phyloP scores from a whole-genome alignment of 2,329 filamentous ascomycete species.

The Trichophyton mentagrophytes region DNA sequence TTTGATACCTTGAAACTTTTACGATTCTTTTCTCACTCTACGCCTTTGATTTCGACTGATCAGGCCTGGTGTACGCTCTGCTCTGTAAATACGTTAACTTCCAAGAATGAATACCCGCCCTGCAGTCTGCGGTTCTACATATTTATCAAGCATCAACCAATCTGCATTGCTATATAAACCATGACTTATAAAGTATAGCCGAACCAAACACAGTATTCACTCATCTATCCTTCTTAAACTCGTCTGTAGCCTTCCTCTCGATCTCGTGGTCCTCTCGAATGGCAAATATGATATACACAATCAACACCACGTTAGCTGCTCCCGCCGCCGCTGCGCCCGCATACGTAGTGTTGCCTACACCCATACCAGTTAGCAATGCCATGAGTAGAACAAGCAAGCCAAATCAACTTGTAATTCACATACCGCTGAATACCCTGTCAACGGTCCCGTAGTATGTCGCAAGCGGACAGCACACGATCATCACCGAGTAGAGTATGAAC shows the following conservation, averaged over 20 bases:
- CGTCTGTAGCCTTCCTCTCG: conserved; percentile 50
- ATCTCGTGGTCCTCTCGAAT: conserved; percentile 78
- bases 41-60: background rate
- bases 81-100: too few relatives aligned
- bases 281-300: conserved; percentile 83
- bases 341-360: conserved; percentile 69
- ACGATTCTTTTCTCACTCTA: too few relatives aligned
- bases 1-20: background rate
- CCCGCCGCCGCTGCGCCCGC: conserved; percentile 76
- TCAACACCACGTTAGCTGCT: conserved; percentile 79
- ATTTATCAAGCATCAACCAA: too few relatives aligned
- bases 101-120: too few relatives aligned
- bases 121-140: too few relatives aligned
- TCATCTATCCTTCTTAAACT: conserved; percentile 41
- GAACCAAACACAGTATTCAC: background rate
- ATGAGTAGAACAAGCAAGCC: background rate
- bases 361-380: background rate
- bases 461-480: conserved; percentile 81
- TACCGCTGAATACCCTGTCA: conserved; percentile 65
- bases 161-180: too few relatives aligned
- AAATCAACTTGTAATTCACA: conserved; percentile 12
- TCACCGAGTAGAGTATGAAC: conserved; percentile 75
- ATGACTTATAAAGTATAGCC: background rate
- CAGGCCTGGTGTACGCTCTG: too few relatives aligned
- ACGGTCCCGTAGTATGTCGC: conserved; percentile 77